These are phyloP conservation scores for Exobasidium rhododendri DNA, from an alignment of 1,284 basidiomycete species.

Conservation along the genomic window DNA sequence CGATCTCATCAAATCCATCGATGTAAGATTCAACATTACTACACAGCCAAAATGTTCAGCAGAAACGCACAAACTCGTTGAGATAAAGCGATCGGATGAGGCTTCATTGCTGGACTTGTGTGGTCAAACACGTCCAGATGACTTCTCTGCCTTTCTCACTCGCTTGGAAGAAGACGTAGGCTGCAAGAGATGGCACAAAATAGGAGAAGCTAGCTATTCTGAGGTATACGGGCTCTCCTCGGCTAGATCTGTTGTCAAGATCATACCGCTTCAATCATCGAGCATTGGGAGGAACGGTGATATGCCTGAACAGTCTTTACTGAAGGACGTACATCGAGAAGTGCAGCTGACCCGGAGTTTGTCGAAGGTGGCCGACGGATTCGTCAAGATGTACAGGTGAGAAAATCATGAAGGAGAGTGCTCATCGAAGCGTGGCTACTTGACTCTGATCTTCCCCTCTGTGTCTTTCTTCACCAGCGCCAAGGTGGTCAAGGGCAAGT, in stretches of 20 bases:
- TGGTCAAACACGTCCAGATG: background rate
- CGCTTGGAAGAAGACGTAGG: background rate
- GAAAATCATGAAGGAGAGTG: too few relatives aligned
- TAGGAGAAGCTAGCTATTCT: slow-evolving; percentile 93
- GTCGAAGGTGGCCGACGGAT: slow-evolving; percentile 69
- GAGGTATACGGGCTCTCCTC: slow-evolving; percentile 72
- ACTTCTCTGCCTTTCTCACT: background rate
- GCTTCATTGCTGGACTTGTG: background rate
- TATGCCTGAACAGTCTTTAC: slow-evolving; percentile 55
- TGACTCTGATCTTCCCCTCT: slow-evolving; percentile 20
- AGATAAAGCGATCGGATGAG: background rate
- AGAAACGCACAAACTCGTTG: background rate
- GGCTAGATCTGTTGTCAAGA: slow-evolving; percentile 73
- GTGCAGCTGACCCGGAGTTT: slow-evolving; percentile 78
- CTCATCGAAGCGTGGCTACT: too few relatives aligned
- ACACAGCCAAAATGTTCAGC: background rate
- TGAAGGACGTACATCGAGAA: slow-evolving; percentile 77
- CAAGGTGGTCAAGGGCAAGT: slow-evolving; percentile 78
- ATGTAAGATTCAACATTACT: background rate
- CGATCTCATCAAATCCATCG: background rate
- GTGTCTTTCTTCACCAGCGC: slow-evolving; percentile 56
- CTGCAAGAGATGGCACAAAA: slow-evolving; percentile 61
- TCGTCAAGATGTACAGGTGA: slow-evolving; percentile 70
- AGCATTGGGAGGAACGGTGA: slow-evolving; percentile 12
- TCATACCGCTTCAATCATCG: slow-evolving; percentile 64